Base-by-base conservation (phyloP, 805 yeast genomes). In the Candida coquimbonensis region DNA sequence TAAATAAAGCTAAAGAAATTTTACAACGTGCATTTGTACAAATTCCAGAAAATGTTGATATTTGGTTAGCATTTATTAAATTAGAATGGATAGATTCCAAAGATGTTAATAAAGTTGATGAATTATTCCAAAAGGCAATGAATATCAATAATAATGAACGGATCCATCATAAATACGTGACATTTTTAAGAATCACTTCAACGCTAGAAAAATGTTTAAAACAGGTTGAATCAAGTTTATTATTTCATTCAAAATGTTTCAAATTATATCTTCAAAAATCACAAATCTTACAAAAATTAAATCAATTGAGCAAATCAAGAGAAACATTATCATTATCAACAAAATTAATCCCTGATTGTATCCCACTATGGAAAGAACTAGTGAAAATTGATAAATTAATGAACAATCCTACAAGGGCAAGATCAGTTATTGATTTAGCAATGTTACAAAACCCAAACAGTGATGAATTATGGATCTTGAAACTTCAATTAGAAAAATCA, bases 21-120 rank as follows among this genome's bases (percentile, higher is more conserved):
- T 63, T 89, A 7, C 57, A 66, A 3, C 64, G 68, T 13, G 83
- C 84, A 0, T 59, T 75, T 38, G 56, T 65, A 5, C 44, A 53
- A 3, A 62, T 75, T 9, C 75, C 82, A 1, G 51, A 62, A 0
- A 69, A 67, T 49, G 81, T 78, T 49, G 77, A 73, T 24, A 59
- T 87, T 9, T 82, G 88, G 87, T 65, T 83, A 42, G 91, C 91
- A 0, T 71, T 81, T n/a, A 68, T 83, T 24, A 83, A 86, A 51
- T 62, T 88, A 32, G 86, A 85, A 27, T 27, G 29, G 46, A 64
- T 67, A 16, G 69, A 69, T 21, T 63, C 68, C 7, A 62, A 65
- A 5, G 57, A 73, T 31, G 59, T 54, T 32, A 63, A 61, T 0
- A 53, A 59, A 13, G 79, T 76, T 0, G 46, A 62, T 4, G 52